Percentiles rank a stretch among this genome's conserved stretches.
Evolutionary conservation across 768 basidiomycete species (phyloP).

Genomic region (Leccinellum albellum): DNA sequence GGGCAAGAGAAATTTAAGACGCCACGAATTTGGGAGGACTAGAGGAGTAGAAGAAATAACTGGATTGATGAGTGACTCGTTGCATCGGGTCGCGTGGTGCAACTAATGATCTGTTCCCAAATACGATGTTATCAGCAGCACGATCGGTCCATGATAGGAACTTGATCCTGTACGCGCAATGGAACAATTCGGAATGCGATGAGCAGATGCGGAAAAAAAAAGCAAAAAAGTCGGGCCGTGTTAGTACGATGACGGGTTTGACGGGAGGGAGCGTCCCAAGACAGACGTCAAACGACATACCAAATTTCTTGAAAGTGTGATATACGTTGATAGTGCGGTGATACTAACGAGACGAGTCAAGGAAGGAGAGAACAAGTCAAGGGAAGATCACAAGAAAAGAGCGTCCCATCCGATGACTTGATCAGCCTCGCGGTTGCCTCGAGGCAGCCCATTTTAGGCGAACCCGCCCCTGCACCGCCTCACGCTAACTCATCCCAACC

Average conservation of each 20-base stretch:
- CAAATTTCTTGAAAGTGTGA: neutral
- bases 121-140: constrained; percentile 28
- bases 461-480: constrained; percentile 2
- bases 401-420: constrained; percentile 2
- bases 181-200: constrained; percentile 22
- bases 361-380: neutral
- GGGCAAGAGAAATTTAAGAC: constrained; percentile 10
- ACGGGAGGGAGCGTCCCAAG: neutral
- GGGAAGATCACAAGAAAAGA: neutral
- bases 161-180: constrained; percentile 10
- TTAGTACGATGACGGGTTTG: constrained; percentile 2
- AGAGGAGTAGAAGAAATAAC: constrained; percentile 18
- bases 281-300: constrained; percentile 6
- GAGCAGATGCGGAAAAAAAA: neutral
- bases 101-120: constrained; percentile 17
- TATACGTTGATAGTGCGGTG: constrained; percentile 8
- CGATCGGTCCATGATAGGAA: constrained; percentile 34
- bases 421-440: constrained; percentile 24
- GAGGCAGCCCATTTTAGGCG: constrained; percentile 17
- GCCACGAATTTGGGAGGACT: constrained; percentile 10
- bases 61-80: constrained; percentile 25
- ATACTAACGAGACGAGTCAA: neutral
- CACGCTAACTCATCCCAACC: neutral
- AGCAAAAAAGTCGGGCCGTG: constrained; percentile 1
- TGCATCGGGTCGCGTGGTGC: constrained; percentile 26